phyloP scores from a whole-genome alignment of 2,329 filamentous ascomycete species.

The Hyphodiscus sp. region DNA sequence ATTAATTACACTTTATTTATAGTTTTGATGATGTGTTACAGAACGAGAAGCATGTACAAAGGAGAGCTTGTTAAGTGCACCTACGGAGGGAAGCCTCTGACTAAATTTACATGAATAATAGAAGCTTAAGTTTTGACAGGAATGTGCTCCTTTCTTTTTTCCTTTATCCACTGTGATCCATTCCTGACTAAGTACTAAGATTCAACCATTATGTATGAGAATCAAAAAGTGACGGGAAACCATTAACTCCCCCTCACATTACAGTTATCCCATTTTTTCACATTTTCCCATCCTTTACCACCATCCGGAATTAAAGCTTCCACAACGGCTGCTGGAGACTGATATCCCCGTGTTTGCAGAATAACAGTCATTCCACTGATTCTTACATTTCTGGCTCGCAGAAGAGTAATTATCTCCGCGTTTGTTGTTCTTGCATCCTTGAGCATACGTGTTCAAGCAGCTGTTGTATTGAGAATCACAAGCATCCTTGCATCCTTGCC shows the following conservation, averaged over 20 bases:
- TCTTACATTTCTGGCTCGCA: constrained; percentile 39
- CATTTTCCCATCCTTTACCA: not conserved
- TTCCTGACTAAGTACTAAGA: not conserved
- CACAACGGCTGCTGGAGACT: not conserved
- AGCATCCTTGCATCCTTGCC: constrained; percentile 43
- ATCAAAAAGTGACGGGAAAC: not conserved
- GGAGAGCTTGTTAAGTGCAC: no score
- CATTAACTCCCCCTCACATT: not conserved
- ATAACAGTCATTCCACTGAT: constrained; percentile 45
- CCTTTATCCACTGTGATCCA: no score
- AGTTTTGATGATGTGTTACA: no score
- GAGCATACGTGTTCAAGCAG: constrained; percentile 43
- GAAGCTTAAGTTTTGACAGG: no score
- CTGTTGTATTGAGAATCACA: constrained; percentile 46
- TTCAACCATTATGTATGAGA: not conserved
- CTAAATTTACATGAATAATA: no score
- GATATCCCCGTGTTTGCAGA: constrained; percentile 30
- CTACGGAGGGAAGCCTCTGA: no score
- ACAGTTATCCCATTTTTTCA: no score
- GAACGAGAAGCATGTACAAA: no score
- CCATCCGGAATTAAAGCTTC: not conserved
- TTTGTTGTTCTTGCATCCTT: constrained; percentile 37
- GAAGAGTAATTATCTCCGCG: constrained; percentile 11
- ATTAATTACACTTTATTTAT: no score
- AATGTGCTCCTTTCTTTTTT: no score